Conservation (phyloP, 306 rosid genomes). For the Rubus parviflorus region DNA sequence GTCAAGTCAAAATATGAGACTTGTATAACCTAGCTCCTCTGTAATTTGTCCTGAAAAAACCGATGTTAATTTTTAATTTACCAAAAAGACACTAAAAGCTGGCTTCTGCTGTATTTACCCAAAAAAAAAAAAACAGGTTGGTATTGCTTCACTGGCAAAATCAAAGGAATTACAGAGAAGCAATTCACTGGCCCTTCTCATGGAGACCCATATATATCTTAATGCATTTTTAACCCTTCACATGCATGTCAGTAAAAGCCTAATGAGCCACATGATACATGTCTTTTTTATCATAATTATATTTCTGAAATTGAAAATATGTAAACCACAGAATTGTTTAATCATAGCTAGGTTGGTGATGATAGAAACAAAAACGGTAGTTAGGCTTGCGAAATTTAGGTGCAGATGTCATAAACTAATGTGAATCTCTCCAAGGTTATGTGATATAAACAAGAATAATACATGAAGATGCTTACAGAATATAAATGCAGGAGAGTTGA, state of each 20-base stretch:
- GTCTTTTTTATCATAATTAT: not conserved
- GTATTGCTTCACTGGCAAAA: not conserved
- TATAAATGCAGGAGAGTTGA: slow-evolving; percentile 2
- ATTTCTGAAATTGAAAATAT: not conserved
- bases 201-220: too few relatives aligned
- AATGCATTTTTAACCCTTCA: slow-evolving; percentile 21
- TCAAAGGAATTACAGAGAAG: not conserved
- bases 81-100: not conserved
- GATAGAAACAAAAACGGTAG: slow-evolving; percentile 9
- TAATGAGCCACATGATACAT: slow-evolving; percentile 11
- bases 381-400: not conserved
- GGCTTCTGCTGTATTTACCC: not conserved
- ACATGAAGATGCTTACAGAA: not conserved
- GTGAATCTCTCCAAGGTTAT: not conserved
- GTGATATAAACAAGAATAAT: not conserved
- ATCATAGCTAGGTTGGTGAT: not conserved
- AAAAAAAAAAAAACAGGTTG: not conserved
- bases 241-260: slow-evolving; percentile 21
- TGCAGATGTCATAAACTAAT: not conserved
- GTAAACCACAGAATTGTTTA: not conserved
- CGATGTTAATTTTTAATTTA: too few relatives aligned
- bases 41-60: too few relatives aligned
- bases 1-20: not conserved
- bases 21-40: not conserved
- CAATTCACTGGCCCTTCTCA: not conserved